phyloP scores from a whole-genome alignment of 2,329 filamentous ascomycete genomes.

The Verticillium tricorpus region DNA sequence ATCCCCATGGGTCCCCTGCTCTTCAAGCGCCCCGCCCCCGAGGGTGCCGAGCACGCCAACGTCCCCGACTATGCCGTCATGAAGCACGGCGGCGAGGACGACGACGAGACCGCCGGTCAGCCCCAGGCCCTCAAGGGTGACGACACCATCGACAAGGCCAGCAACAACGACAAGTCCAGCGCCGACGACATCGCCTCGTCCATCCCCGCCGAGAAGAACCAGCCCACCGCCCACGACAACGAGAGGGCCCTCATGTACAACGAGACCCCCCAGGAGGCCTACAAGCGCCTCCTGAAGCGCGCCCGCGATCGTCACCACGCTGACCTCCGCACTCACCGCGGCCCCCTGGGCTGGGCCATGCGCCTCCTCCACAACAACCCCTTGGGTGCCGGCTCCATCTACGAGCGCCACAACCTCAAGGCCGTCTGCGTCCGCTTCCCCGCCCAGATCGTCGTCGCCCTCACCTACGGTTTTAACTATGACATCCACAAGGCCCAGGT shows the following conservation, averaged over 20 bases:
- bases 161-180: slow-evolving; percentile 16
- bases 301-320: slow-evolving; percentile 56
- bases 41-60: slow-evolving; percentile 49
- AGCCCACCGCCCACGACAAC: slow-evolving; percentile 22
- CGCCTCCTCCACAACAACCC: slow-evolving; percentile 70
- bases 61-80: slow-evolving; percentile 77
- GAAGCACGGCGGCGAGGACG: slow-evolving; percentile 50
- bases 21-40: slow-evolving; percentile 52
- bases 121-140: slow-evolving; percentile 17
- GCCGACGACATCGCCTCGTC: slow-evolving; percentile 42
- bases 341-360: slow-evolving; percentile 81
- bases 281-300: slow-evolving; percentile 57
- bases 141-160: slow-evolving; percentile 9
- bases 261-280: slow-evolving; percentile 49
- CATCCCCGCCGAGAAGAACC: slow-evolving; percentile 20
- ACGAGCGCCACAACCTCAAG: slow-evolving; percentile 69
- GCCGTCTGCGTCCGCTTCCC: slow-evolving; percentile 62
- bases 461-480: slow-evolving; percentile 73
- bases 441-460: slow-evolving; percentile 57
- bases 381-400: slow-evolving; percentile 66
- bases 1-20: slow-evolving; percentile 60
- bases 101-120: slow-evolving; percentile 29
- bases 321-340: slow-evolving; percentile 55
- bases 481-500: slow-evolving; percentile 75
- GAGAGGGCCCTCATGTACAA: slow-evolving; percentile 38